A percentile compares a stretch with the other conserved stretches of the same genome.
Conservation (phyloP, 495 filamentous ascomycete species). For the Penicillium waksmanii region DNA sequence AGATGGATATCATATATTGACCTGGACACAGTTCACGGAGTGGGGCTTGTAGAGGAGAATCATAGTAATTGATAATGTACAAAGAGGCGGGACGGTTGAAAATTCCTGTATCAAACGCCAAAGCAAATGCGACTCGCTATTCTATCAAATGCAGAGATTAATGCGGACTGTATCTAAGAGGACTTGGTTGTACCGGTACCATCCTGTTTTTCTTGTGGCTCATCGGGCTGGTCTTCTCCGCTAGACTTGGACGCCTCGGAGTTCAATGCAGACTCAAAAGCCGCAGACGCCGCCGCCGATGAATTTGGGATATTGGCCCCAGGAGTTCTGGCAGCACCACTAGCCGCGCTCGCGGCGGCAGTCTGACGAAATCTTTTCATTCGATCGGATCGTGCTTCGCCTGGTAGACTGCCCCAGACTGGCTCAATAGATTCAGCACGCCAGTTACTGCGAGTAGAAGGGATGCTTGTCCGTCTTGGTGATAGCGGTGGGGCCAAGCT, state of each 20-base stretch:
- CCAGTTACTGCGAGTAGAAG: conserved; percentile 43
- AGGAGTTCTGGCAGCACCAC: conserved; percentile 20
- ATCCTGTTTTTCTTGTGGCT: not conserved
- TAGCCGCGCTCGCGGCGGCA: conserved; percentile 30
- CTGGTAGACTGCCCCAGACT: conserved; percentile 49
- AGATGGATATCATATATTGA: not conserved
- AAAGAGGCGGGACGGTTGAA: conserved; percentile 6
- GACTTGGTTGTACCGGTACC: not conserved
- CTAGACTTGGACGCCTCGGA: conserved; percentile 8
- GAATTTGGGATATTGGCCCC: conserved; percentile 10
- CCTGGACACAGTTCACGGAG: conserved; percentile 13
- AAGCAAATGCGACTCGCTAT: conserved; percentile 8
- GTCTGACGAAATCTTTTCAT: conserved; percentile 47
- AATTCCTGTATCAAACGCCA: conserved; percentile 20
- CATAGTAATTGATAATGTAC: conserved; percentile 21
- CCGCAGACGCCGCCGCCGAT: conserved; percentile 22
- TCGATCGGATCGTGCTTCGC: conserved; percentile 48
- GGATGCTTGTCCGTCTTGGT: conserved; percentile 25
- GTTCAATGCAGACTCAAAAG: conserved; percentile 11
- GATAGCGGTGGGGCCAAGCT: conserved; percentile 37
- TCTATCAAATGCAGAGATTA: not conserved
- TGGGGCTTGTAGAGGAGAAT: conserved; percentile 25
- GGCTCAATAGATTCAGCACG: conserved; percentile 52
- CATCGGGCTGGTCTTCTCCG: conserved; percentile 1
- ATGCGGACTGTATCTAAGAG: not conserved